phyloP scores from a whole-genome alignment of 345 rosid genomes.

The Arabidopsis arenosa region DNA sequence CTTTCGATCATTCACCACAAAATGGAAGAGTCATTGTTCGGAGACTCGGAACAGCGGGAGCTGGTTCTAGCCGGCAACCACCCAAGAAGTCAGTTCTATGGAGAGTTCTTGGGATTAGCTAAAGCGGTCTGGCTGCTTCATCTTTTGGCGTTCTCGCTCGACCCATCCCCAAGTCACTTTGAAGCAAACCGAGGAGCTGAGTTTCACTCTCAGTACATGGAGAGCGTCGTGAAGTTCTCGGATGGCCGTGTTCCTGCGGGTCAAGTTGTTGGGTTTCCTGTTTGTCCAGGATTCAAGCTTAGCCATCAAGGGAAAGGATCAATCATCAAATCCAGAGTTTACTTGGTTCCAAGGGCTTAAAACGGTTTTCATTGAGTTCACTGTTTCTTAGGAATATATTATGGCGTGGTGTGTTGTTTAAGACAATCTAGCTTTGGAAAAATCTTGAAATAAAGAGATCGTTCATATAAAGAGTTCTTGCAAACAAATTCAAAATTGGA shows the following conservation, averaged over 20 bases:
- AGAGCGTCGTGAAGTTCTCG: slow-evolving; percentile 71
- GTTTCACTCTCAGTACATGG: slow-evolving; percentile 85
- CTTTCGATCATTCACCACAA: slow-evolving; percentile 84
- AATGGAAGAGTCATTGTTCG: slow-evolving; percentile 95
- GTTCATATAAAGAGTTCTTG: slow-evolving; percentile 7
- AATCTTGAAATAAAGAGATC: slow-evolving; percentile 21
- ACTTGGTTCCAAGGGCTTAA: slow-evolving; percentile 59
- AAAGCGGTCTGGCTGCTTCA: slow-evolving; percentile 94
- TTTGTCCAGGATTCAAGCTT: slow-evolving; percentile 89
- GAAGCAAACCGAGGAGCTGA: slow-evolving; percentile 86
- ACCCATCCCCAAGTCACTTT: slow-evolving; percentile 82
- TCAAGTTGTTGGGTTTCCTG: slow-evolving; percentile 81
- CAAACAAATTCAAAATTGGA: background rate
- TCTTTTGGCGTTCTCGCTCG: slow-evolving; percentile 88
- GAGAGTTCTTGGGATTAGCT: slow-evolving; percentile 77
- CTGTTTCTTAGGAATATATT: slow-evolving; percentile 34
- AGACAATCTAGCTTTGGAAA: slow-evolving; percentile 25
- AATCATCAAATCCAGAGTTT: slow-evolving; percentile 85
- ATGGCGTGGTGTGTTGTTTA: slow-evolving; percentile 7
- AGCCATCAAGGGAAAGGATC: slow-evolving; percentile 63
- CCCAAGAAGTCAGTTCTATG: slow-evolving; percentile 83
- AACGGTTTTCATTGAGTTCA: slow-evolving; percentile 12
- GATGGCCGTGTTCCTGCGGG: slow-evolving; percentile 69
- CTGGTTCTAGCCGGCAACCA: slow-evolving; percentile 73
- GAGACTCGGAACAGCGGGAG: slow-evolving; percentile 72